Evolutionary conservation across 768 basidiomycete genomes (phyloP).

Genomic region (Hydnum rufescens): DNA sequence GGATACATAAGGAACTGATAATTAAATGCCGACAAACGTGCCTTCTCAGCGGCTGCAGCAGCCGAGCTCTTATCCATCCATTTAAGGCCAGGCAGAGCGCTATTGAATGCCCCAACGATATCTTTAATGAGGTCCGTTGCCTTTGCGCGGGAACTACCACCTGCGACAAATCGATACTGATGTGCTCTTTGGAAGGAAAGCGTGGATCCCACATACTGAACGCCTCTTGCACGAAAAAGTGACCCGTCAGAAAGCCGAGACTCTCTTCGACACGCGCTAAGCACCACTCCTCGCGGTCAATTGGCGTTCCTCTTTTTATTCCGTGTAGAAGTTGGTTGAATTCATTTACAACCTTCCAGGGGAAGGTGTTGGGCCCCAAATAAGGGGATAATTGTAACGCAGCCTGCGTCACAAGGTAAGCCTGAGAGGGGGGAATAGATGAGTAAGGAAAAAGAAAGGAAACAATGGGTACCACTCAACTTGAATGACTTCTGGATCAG

Average conservation of each 20-base stretch:
- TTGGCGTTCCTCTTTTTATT: conserved; percentile 68
- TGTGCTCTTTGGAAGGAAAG: not conserved
- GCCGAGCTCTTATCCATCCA: conserved; percentile 90
- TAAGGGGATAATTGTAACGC: conserved; percentile 47
- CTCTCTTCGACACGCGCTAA: conserved; percentile 46
- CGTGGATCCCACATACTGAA: conserved; percentile 32
- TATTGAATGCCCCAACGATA: conserved; percentile 68
- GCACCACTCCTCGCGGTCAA: conserved; percentile 73
- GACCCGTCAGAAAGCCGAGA: conserved; percentile 77
- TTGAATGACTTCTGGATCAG: conserved; percentile 49
- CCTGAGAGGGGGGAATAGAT: too few species aligned
- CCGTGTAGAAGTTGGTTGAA: conserved; percentile 60
- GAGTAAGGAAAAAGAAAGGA: too few species aligned
- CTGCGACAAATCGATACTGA: not conserved
- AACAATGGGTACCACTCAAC: too few species aligned
- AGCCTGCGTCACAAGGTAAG: conserved; percentile 67
- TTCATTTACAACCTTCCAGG: conserved; percentile 54
- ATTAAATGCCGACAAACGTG: conserved; percentile 14
- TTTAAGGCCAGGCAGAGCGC: conserved; percentile 45
- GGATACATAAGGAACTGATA: not conserved
- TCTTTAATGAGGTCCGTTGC: conserved; percentile 28
- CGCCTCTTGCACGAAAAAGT: conserved; percentile 67
- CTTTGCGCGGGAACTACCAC: conserved; percentile 17
- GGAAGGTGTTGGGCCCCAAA: conserved; percentile 53
- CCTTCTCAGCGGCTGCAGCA: conserved; percentile 69